These are phyloP conservation scores for Trypanosoma platydactyli DNA, from an alignment of 208 protist species.

Conservation along the genomic window DNA sequence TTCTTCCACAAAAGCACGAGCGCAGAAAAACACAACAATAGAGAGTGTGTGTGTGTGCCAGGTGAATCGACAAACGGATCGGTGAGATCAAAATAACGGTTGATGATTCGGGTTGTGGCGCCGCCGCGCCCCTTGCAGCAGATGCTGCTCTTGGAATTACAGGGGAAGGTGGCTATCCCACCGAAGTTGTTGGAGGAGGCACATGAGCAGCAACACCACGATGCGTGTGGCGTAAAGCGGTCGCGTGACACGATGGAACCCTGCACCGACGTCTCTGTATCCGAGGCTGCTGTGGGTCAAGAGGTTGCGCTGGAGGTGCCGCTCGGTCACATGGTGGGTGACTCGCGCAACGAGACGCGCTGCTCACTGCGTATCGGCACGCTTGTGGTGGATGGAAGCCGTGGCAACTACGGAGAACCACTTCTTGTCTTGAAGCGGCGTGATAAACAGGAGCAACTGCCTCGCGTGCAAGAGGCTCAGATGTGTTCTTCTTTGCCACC, in stretches of 20 bases:
- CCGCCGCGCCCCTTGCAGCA: constrained; percentile 32
- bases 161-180: constrained; percentile 56
- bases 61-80: background rate
- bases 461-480: background rate
- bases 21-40: constrained; percentile 1
- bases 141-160: constrained; percentile 75
- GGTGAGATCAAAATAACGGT: background rate
- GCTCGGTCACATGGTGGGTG: constrained; percentile 51
- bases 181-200: constrained; percentile 31
- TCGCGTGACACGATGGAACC: background rate
- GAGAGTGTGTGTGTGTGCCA: too few relatives aligned
- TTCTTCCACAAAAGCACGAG: too few relatives aligned
- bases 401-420: constrained; percentile 35
- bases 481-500: background rate
- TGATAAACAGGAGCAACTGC: background rate
- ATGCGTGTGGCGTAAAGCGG: constrained; percentile 12
- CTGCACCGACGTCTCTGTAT: background rate
- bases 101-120: constrained; percentile 65
- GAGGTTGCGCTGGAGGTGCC: constrained; percentile 30
- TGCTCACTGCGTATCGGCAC: constrained; percentile 70
- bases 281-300: background rate
- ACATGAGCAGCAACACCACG: constrained; percentile 10
- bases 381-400: constrained; percentile 47
- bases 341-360: constrained; percentile 44
- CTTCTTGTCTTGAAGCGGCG: constrained; percentile 43